These are phyloP conservation scores for Monosporascus sp. DNA, from an alignment of 2,329 filamentous ascomycete species.

Conservation along the genomic window DNA sequence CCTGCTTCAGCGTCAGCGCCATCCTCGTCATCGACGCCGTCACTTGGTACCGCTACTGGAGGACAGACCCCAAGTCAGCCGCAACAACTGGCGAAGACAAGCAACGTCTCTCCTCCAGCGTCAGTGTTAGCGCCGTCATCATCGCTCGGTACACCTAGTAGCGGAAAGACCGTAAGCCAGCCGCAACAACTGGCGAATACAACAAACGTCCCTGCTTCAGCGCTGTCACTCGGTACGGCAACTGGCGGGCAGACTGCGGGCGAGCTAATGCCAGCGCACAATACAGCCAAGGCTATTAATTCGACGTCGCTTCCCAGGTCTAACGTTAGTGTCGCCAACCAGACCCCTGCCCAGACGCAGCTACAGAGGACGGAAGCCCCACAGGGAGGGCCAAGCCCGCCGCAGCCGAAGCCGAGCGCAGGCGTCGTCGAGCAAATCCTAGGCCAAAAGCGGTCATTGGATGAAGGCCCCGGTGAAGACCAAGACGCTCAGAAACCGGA, in stretches of 20 bases:
- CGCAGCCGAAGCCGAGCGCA: constrained; percentile 11
- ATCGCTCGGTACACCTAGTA: neutral
- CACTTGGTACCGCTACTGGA: neutral
- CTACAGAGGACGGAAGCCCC: constrained; percentile 5
- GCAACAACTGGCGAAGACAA: constrained; percentile 3
- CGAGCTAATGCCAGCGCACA: neutral
- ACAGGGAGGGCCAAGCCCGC: neutral
- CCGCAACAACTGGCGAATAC: constrained; percentile 4
- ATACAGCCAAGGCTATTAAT: neutral
- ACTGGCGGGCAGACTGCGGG: neutral
- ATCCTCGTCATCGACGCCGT: neutral
- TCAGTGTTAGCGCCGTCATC: constrained; percentile 7
- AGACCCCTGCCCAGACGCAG: constrained; percentile 1
- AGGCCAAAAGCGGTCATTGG: constrained; percentile 17
- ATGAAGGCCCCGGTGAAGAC: constrained; percentile 15
- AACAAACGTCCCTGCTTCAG: neutral
- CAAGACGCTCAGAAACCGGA: constrained; percentile 21
- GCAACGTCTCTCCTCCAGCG: neutral
- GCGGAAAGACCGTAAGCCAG: neutral
- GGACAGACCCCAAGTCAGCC: neutral
- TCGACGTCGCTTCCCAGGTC: neutral
- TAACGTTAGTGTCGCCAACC: neutral
- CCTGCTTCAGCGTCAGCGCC: neutral
- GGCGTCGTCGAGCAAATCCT: constrained; percentile 22
- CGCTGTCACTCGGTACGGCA: constrained; percentile 1